Percentiles rank a stretch among this genome's conserved stretches.
phyloP scores from a whole-genome alignment of 495 filamentous ascomycete genomes.

The Sordaria brevicollis region DNA sequence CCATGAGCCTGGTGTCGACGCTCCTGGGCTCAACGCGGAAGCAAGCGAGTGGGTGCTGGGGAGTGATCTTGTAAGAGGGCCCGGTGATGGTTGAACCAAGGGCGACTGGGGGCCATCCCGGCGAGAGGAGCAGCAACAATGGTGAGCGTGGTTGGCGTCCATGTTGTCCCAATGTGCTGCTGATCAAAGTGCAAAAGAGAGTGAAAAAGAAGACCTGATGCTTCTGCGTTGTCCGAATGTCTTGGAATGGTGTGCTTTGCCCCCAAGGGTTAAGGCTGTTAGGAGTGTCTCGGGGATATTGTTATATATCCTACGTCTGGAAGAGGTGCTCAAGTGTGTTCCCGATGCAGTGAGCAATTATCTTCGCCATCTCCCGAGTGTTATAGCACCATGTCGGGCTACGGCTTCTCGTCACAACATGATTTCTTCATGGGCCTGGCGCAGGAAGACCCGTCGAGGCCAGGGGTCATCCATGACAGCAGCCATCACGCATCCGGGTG shows the following conservation, averaged over 20 bases:
- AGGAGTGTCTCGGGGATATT: neutral
- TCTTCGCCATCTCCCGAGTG: neutral
- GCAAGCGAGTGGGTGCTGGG: slow-evolving; percentile 18
- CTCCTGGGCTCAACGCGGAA: slow-evolving; percentile 12
- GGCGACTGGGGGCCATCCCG: neutral
- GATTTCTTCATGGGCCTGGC: neutral
- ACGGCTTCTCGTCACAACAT: neutral
- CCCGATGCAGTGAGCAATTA: neutral
- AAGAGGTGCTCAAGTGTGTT: neutral
- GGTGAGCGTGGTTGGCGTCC: neutral
- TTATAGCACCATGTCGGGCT: neutral
- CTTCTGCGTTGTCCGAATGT: neutral
- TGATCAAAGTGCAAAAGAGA: neutral
- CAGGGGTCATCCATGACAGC: neutral
- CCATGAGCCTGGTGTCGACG: slow-evolving; percentile 14
- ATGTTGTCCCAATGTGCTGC: neutral
- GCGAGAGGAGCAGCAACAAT: neutral
- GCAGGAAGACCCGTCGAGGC: neutral
- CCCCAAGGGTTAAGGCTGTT: neutral
- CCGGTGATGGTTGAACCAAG: neutral
- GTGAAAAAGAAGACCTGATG: neutral
- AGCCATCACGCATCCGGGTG: neutral
- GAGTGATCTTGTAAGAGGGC: slow-evolving; percentile 7
- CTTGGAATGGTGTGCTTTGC: neutral
- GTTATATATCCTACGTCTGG: neutral